Percentiles rank a stretch among this genome's conserved stretches.
Conservation (phyloP, 805 yeast genomes). For the Starmerella cellae region DNA sequence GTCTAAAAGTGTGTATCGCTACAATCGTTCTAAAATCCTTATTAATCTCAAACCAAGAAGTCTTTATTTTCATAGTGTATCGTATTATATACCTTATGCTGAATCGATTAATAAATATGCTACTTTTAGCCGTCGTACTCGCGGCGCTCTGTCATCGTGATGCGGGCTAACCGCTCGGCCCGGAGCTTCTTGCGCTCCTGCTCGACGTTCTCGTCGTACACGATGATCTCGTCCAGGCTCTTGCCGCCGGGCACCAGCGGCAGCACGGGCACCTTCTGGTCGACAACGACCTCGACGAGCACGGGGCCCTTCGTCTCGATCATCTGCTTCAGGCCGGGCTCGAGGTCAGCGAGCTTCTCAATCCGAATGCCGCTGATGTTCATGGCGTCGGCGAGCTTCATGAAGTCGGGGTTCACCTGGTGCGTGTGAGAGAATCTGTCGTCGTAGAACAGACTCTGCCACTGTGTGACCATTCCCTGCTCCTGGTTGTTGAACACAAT, state of each 20-base stretch:
- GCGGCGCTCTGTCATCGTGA: conserved; percentile 20
- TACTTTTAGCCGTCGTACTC: conserved; percentile 16
- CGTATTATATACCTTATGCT: too few relatives aligned
- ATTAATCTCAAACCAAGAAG: too few relatives aligned
- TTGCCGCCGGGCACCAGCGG: conserved; percentile 98
- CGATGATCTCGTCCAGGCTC: conserved; percentile 83
- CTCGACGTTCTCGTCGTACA: conserved; percentile 73
- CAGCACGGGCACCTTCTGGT: conserved; percentile 83
- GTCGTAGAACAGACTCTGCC: conserved; percentile 96
- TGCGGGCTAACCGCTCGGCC: conserved; percentile 24
- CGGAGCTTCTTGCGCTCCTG: conserved; percentile 32
- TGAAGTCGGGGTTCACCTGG: conserved; percentile 86
- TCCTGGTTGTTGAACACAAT: conserved; percentile 90
- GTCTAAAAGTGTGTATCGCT: too few relatives aligned
- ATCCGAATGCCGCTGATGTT: conserved; percentile 74
- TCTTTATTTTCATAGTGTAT: too few relatives aligned
- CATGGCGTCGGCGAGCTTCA: conserved; percentile 89
- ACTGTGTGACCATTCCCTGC: conserved; percentile 99
- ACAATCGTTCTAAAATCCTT: too few relatives aligned
- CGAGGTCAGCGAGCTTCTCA: conserved; percentile 51
- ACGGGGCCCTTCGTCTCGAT: conserved; percentile 71
- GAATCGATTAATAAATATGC: conserved; percentile 1
- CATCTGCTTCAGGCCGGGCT: conserved; percentile 48
- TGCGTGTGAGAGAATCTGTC: conserved; percentile 97
- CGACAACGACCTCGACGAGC: conserved; percentile 78